Evolutionary conservation across 2,329 filamentous ascomycete genomes (phyloP).

Genomic region (Penicillium sp.): DNA sequence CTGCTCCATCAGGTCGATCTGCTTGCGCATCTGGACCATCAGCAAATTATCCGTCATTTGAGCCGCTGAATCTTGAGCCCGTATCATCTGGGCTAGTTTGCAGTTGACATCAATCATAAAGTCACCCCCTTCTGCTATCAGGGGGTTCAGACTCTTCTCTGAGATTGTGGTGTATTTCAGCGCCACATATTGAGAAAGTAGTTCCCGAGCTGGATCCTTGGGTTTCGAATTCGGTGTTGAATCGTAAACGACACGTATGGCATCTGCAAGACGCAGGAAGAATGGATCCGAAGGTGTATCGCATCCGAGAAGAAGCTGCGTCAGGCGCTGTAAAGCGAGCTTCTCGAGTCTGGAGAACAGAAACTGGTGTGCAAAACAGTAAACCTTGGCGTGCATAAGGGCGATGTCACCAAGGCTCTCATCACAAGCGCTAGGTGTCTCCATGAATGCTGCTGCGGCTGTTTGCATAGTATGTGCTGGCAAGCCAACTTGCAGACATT

Average conservation of each 20-base stretch:
- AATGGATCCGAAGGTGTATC: not conserved
- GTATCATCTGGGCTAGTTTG: conserved; percentile 8
- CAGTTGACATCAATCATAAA: conserved; percentile 9
- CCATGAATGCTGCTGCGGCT: no score
- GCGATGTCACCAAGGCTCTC: no score
- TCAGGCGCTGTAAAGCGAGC: not conserved
- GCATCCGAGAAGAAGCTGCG: not conserved
- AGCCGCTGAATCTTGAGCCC: no score
- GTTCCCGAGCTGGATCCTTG: not conserved
- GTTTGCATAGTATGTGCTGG: no score
- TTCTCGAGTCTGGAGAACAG: conserved; percentile 1
- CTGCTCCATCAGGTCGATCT: no score
- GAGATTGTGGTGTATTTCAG: conserved; percentile 4
- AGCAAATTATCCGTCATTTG: no score
- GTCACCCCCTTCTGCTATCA: conserved; percentile 9
- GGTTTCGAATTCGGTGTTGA: not conserved
- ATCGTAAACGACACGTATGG: conserved; percentile 6
- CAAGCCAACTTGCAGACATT: no score
- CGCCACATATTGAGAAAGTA: conserved; percentile 10
- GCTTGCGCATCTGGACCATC: no score
- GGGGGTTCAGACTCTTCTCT: not conserved
- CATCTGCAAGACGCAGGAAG: conserved; percentile 4
- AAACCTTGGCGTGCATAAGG: conserved; percentile 3
- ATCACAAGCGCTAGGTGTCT: no score
- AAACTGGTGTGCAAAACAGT: conserved; percentile 5